Conservation (phyloP, 495 filamentous ascomycete genomes). For the Aspergillus egyptiacus region DNA sequence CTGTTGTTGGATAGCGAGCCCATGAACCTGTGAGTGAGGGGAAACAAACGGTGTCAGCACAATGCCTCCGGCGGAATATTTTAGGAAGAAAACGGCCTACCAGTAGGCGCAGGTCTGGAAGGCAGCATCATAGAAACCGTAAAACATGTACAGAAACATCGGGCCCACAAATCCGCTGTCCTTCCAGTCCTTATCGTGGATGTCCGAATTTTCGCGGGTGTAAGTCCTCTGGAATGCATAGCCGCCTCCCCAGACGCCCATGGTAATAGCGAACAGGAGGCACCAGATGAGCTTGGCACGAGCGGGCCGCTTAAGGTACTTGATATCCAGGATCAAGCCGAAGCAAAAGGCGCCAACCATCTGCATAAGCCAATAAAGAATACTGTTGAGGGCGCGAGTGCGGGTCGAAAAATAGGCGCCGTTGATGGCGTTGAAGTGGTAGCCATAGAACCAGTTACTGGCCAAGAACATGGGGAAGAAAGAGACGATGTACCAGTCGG, state of each 20-base stretch:
- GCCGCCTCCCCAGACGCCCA: conserved; percentile 83
- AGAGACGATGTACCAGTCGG: conserved; percentile 70
- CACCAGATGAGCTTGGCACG: conserved; percentile 68
- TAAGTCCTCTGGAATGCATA: conserved; percentile 70
- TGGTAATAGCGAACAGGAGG: conserved; percentile 65
- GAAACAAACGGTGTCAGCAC: not conserved
- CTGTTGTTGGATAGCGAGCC: conserved; percentile 86
- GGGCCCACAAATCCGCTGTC: conserved; percentile 65
- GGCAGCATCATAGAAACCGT: conserved; percentile 82
- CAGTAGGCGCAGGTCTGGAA: conserved; percentile 88
- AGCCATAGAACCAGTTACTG: conserved; percentile 49
- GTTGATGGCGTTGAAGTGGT: conserved; percentile 50
- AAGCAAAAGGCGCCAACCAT: conserved; percentile 78
- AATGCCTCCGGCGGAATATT: not conserved
- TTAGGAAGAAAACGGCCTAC: conserved; percentile 43
- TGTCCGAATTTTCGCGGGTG: conserved; percentile 45
- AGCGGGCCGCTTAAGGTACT: conserved; percentile 56
- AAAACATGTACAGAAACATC: conserved; percentile 91
- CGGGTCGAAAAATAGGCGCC: conserved; percentile 73
- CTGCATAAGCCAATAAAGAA: conserved; percentile 83
- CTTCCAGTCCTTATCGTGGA: conserved; percentile 55
- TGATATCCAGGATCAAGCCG: conserved; percentile 68
- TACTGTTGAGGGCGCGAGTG: conserved; percentile 73
- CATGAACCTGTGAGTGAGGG: conserved; percentile 76
- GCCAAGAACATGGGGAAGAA: conserved; percentile 80